Percentiles rank a stretch among this genome's conserved stretches.
phyloP scores from a whole-genome alignment of 2,329 filamentous ascomycete genomes.

The Lecanicillium sp. region DNA sequence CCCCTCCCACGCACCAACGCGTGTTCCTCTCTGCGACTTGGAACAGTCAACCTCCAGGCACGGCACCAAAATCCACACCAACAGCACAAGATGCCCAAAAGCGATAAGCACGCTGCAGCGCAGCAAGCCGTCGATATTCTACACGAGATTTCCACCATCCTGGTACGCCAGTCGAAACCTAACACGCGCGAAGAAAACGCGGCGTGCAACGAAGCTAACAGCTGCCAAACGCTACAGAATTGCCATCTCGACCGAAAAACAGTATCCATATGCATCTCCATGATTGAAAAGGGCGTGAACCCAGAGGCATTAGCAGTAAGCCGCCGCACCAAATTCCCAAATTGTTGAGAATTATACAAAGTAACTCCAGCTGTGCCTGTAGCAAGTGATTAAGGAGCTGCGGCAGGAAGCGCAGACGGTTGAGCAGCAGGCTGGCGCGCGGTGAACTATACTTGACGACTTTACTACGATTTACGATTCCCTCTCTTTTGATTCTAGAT shows the following conservation, averaged over 20 bases:
- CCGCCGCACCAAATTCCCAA: slow-evolving; percentile 2
- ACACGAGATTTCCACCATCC: slow-evolving; percentile 77
- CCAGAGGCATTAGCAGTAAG: slow-evolving; percentile 89
- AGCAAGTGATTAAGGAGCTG: slow-evolving; percentile 54
- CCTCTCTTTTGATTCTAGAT: too few species aligned
- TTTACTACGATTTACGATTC: too few species aligned
- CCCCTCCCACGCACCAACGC: too few species aligned
- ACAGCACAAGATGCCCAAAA: slow-evolving; percentile 37
- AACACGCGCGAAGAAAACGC: background rate
- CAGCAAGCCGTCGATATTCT: slow-evolving; percentile 78
- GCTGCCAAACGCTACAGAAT: slow-evolving; percentile 54
- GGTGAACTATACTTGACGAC: slow-evolving; percentile 12
- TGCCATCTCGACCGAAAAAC: slow-evolving; percentile 86
- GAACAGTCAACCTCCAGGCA: too few species aligned
- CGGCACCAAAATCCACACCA: background rate
- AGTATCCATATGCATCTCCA: slow-evolving; percentile 87
- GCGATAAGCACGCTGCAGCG: slow-evolving; percentile 64
- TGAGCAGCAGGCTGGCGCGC: slow-evolving; percentile 29
- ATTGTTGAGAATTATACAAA: too few species aligned
- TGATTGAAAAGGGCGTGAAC: slow-evolving; percentile 96
- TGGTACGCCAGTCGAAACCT: slow-evolving; percentile 48
- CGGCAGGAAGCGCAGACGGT: slow-evolving; percentile 46
- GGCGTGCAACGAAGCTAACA: slow-evolving; percentile 4
- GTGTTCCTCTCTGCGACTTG: too few species aligned
- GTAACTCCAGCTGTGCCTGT: background rate